Percentiles rank a stretch among this genome's conserved stretches.
These are phyloP conservation scores for Fagopyrum homotropicum DNA, from an alignment of 148 eudicot genomes.

Conservation along the genomic window DNA sequence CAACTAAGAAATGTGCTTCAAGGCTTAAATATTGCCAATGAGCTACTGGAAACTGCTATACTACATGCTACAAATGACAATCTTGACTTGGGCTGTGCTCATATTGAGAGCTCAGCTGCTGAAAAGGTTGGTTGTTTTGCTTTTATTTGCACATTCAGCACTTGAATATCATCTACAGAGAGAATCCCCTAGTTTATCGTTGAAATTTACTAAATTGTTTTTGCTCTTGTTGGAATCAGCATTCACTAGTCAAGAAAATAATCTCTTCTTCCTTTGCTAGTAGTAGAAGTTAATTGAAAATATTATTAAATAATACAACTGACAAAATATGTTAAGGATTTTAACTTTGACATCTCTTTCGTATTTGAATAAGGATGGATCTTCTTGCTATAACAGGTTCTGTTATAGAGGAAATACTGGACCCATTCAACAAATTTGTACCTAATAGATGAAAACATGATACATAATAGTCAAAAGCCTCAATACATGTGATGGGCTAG, in stretches of 20 bases:
- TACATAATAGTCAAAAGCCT: too few species aligned
- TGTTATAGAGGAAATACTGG: too few species aligned
- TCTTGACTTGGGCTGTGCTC: slow-evolving; percentile 86
- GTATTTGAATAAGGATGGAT: too few species aligned
- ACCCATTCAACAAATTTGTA: too few species aligned
- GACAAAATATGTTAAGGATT: too few species aligned
- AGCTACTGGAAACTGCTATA: slow-evolving; percentile 61
- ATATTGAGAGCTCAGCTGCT: slow-evolving; percentile 85
- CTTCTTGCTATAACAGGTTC: too few species aligned
- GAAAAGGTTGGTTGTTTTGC: slow-evolving; percentile 49
- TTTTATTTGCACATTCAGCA: neutral
- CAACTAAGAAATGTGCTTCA: slow-evolving; percentile 71
- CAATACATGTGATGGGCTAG: too few species aligned
- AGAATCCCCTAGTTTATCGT: neutral
- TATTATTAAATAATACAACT: neutral
- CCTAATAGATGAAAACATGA: too few species aligned
- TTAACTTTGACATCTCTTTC: too few species aligned
- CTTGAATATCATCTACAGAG: neutral
- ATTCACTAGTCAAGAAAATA: neutral
- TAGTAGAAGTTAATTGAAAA: neutral
- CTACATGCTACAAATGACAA: slow-evolving; percentile 82
- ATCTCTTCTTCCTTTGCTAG: neutral
- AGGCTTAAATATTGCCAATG: slow-evolving; percentile 40
- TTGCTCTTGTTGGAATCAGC: neutral
- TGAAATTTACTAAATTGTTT: neutral